Conservation (phyloP, 139 green algal species). For the Ettlia oleoabundans region DNA sequence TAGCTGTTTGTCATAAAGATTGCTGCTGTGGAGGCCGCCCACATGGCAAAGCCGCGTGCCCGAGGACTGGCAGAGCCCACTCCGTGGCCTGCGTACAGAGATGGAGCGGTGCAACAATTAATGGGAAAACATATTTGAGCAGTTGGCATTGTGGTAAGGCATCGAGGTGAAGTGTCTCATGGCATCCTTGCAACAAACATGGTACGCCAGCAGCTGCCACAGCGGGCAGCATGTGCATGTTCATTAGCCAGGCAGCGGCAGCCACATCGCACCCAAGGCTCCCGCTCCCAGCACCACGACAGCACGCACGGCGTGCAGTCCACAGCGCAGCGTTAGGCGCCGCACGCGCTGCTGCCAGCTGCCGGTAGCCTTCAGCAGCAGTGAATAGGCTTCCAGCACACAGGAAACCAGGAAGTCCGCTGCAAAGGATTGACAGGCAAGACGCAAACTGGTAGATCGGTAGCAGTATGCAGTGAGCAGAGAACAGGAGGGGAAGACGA, state of each 20-base stretch:
- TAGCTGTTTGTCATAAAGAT: constrained; percentile 17
- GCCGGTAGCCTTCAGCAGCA: not conserved
- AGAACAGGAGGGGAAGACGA: too few species aligned
- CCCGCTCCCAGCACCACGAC: constrained; percentile 6
- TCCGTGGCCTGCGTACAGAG: constrained; percentile 22
- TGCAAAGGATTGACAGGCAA: not conserved
- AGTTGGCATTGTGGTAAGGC: too few species aligned
- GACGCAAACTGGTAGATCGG: too few species aligned
- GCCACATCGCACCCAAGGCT: constrained; percentile 1
- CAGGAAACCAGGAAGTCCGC: constrained; percentile 13
- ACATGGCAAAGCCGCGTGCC: constrained; percentile 10
- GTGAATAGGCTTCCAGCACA: not conserved
- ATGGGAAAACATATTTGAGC: too few species aligned
- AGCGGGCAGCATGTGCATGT: too few species aligned
- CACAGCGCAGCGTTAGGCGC: constrained; percentile 20
- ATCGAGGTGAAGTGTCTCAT: too few species aligned
- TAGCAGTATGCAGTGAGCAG: too few species aligned
- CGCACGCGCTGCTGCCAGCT: not conserved
- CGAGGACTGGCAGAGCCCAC: constrained; percentile 25
- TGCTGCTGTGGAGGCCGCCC: not conserved
- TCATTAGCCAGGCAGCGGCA: not conserved
- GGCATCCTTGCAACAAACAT: too few species aligned
- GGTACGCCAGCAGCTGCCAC: too few species aligned
- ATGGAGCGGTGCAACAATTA: not conserved
- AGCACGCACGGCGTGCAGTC: constrained; percentile 31